phyloP scores from a whole-genome alignment of 179 eudicot species.

The Beta lomatogona region DNA sequence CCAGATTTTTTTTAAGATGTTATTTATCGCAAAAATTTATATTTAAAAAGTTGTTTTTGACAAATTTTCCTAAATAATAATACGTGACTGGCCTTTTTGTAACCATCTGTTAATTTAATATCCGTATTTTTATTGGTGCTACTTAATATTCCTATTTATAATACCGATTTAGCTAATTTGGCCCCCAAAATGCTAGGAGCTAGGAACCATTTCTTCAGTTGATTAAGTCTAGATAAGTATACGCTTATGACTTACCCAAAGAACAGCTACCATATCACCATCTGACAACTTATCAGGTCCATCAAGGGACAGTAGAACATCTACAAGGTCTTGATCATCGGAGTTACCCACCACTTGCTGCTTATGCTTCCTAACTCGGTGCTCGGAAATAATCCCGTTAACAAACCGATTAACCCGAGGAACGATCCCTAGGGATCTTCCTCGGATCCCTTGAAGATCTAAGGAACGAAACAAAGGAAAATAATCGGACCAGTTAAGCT shows the following conservation, averaged over 20 bases:
- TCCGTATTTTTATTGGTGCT: no score
- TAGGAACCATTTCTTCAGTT: no score
- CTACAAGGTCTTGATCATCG: constrained; percentile 52
- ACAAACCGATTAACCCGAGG: constrained; percentile 73
- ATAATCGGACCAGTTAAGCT: constrained; percentile 78
- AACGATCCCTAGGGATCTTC: constrained; percentile 54
- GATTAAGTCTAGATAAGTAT: not conserved
- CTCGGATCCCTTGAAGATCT: constrained; percentile 63
- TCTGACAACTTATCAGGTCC: constrained; percentile 62
- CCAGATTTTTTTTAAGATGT: no score
- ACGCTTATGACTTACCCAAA: constrained; percentile 63
- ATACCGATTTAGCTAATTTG: no score
- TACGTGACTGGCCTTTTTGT: no score
- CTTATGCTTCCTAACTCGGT: constrained; percentile 26
- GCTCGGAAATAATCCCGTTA: constrained; percentile 57
- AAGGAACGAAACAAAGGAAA: constrained; percentile 56
- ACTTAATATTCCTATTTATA: no score
- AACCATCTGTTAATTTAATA: no score
- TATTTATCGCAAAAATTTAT: no score
- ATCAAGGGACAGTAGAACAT: constrained; percentile 67
- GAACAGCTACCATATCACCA: constrained; percentile 80
- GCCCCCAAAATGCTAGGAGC: no score
- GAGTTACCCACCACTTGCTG: constrained; percentile 1
- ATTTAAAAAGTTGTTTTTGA: no score
- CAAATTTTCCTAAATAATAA: no score